A percentile compares a stretch with the other conserved stretches of the same genome.
Evolutionary conservation across 1,139 yeast genomes (phyloP).

Genomic region (Candida glucosophila): DNA sequence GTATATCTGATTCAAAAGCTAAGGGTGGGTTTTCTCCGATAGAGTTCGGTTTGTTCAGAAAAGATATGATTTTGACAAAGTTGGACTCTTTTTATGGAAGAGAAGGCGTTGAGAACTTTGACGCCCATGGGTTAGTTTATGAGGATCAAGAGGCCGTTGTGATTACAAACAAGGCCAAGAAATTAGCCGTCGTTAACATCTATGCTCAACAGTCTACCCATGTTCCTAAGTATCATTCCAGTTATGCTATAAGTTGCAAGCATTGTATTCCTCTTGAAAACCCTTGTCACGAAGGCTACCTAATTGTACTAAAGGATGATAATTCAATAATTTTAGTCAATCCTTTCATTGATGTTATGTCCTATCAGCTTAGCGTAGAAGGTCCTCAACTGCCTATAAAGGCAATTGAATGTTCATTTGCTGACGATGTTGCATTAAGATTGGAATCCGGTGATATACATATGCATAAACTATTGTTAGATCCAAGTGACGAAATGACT

Average conservation of each 20-base stretch:
- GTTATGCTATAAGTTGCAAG: constrained; percentile 25
- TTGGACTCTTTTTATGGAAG: constrained; percentile 37
- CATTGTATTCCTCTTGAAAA: constrained; percentile 35
- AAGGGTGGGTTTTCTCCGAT: constrained; percentile 8
- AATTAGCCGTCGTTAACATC: constrained; percentile 40
- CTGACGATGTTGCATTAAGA: constrained; percentile 19
- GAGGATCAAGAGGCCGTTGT: constrained; percentile 56
- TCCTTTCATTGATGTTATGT: constrained; percentile 53
- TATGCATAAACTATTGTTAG: constrained; percentile 28
- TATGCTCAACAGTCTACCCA: constrained; percentile 33
- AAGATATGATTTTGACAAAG: constrained; percentile 62
- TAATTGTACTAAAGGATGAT: constrained; percentile 28
- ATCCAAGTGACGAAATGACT: constrained; percentile 40
- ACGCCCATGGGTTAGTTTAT: constrained; percentile 35
- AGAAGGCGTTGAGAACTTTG: constrained; percentile 23
- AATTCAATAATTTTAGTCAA: constrained; percentile 40
- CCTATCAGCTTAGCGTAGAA: constrained; percentile 30
- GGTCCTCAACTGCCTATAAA: constrained; percentile 10
- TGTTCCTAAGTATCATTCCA: constrained; percentile 25
- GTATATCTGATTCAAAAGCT: constrained; percentile 20
- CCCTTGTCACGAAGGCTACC: constrained; percentile 28
- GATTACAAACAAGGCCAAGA: constrained; percentile 23
- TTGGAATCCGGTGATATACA: constrained; percentile 16
- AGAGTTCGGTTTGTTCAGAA: constrained; percentile 31
- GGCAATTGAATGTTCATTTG: constrained; percentile 20